A percentile compares a stretch with the other conserved stretches of the same genome.
Evolutionary conservation across 148 eudicot genomes (phyloP).

Genomic region (Camellia granthamiana): DNA sequence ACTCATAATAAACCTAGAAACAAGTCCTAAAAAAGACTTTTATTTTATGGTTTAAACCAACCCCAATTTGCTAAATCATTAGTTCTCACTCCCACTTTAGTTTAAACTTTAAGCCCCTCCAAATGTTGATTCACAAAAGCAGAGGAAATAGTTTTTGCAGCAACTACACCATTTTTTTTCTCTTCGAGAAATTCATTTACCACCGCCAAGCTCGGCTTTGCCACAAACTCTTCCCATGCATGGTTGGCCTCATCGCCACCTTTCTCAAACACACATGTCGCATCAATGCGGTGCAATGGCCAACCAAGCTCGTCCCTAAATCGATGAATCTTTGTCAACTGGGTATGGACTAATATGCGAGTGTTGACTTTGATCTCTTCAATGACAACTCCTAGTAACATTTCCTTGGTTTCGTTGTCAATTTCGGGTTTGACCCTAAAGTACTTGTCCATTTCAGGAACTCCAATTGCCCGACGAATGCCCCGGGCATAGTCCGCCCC

Average conservation of each 20-base stretch:
- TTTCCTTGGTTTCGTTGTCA: conserved; percentile 1
- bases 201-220: conserved; percentile 7
- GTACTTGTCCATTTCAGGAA: conserved; percentile 26
- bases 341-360: background rate
- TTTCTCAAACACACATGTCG: conserved; percentile 5
- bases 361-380: conserved; percentile 26
- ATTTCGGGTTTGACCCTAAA: background rate
- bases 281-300: conserved; percentile 16
- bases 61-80: no score
- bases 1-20: no score
- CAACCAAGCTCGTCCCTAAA: conserved; percentile 18
- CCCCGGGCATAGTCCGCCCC: conserved; percentile 26
- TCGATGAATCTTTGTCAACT: conserved; percentile 16
- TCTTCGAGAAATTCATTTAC: conserved; percentile 11
- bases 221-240: conserved; percentile 21
- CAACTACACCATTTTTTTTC: background rate
- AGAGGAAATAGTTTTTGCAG: background rate
- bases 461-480: conserved; percentile 31
- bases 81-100: no score
- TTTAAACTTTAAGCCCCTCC: no score
- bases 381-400: conserved; percentile 13
- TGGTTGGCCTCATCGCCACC: background rate
- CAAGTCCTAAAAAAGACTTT: no score
- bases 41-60: no score
- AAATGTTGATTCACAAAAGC: background rate